A percentile compares a stretch with the other conserved stretches of the same genome.
phyloP scores from a whole-genome alignment of 352 stramenopile genomes.

The Pythium graminicola region DNA sequence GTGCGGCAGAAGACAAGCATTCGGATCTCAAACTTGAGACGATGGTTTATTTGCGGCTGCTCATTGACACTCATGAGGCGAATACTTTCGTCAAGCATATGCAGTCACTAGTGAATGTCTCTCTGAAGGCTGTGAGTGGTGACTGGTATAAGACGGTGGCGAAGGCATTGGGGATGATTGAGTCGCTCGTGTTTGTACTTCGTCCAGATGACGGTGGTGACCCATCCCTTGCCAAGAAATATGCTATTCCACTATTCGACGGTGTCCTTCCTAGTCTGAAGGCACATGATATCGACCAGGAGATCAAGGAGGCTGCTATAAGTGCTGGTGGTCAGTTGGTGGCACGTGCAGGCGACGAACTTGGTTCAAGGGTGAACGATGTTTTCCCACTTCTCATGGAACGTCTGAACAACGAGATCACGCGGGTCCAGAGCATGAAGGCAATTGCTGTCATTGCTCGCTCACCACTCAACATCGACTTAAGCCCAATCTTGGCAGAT shows the following conservation, averaged over 20 bases:
- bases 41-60: slow-evolving; percentile 89
- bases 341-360: slow-evolving; percentile 68
- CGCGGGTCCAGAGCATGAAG: slow-evolving; percentile 95
- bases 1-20: slow-evolving; percentile 85
- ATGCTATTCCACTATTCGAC: slow-evolving; percentile 85
- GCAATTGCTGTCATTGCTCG: slow-evolving; percentile 88
- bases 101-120: slow-evolving; percentile 72
- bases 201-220: slow-evolving; percentile 27
- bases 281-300: slow-evolving; percentile 96
- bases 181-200: slow-evolving; percentile 85
- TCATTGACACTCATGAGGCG: slow-evolving; percentile 89
- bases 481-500: slow-evolving; percentile 88
- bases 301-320: slow-evolving; percentile 98
- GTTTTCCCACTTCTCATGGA: slow-evolving; percentile 93
- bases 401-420: slow-evolving; percentile 97
- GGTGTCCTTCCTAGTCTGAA: slow-evolving; percentile 93
- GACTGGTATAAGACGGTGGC: slow-evolving; percentile 99
- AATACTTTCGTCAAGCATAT: slow-evolving; percentile 77
- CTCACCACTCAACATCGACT: slow-evolving; percentile 83
- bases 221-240: slow-evolving; percentile 33
- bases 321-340: slow-evolving; percentile 88
- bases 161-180: slow-evolving; percentile 91
- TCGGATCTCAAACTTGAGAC: slow-evolving; percentile 96
- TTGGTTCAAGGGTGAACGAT: slow-evolving; percentile 69
- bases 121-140: slow-evolving; percentile 87